Evolutionary conservation across 1,139 yeast species (phyloP).

Genomic region (Candida pseudocylindracea): DNA sequence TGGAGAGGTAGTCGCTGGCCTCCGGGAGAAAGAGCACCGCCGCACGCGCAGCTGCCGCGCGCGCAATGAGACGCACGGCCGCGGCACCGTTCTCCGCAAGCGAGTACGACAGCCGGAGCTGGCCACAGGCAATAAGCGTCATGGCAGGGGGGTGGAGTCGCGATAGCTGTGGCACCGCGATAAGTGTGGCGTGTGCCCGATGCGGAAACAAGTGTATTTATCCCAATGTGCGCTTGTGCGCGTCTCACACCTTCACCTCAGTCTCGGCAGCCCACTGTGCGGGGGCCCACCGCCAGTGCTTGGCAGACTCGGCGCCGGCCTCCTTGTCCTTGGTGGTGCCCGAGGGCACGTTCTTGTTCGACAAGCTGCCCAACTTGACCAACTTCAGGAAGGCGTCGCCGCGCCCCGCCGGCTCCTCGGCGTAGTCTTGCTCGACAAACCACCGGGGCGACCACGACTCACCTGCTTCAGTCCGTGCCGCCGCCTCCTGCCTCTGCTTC

Average conservation of each 20-base stretch:
- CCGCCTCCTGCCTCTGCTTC: not conserved
- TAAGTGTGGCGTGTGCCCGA: too few relatives aligned
- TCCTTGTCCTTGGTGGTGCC: constrained; percentile 35
- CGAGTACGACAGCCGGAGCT: constrained; percentile 54
- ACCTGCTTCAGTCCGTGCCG: constrained; percentile 12
- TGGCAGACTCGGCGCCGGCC: constrained; percentile 21
- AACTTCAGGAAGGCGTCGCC: constrained; percentile 27
- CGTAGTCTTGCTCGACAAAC: constrained; percentile 28
- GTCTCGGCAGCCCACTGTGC: constrained; percentile 33
- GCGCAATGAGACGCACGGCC: constrained; percentile 33
- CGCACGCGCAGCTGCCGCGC: constrained; percentile 37
- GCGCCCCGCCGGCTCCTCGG: constrained; percentile 8
- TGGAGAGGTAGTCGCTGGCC: constrained; percentile 74
- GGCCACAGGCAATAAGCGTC: constrained; percentile 51
- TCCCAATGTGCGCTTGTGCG: not conserved
- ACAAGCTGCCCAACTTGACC: constrained; percentile 29
- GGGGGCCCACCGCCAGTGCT: constrained; percentile 50
- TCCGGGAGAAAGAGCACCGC: constrained; percentile 71
- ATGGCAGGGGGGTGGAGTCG: not conserved
- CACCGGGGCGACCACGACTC: constrained; percentile 54
- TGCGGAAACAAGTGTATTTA: too few relatives aligned
- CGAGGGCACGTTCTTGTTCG: constrained; percentile 42
- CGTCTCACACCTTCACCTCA: constrained; percentile 20
- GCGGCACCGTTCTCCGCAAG: constrained; percentile 32
- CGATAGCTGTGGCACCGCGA: too few relatives aligned